These are phyloP conservation scores for Pseudocercospora musae DNA, from an alignment of 2,329 filamentous ascomycete species.

Conservation along the genomic window DNA sequence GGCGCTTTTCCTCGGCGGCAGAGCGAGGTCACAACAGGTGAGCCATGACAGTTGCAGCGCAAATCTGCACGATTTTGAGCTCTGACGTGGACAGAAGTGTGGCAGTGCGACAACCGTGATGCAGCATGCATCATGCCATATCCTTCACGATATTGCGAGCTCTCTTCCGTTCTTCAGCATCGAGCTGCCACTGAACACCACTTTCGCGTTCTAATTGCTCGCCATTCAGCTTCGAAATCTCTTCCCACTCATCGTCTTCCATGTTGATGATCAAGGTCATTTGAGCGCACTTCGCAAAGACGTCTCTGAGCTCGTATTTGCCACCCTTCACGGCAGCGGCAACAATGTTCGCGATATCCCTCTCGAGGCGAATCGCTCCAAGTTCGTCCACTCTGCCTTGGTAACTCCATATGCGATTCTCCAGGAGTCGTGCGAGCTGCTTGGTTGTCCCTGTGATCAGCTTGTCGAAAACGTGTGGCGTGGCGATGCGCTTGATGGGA, in stretches of 20 bases:
- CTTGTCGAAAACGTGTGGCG: conserved; percentile 69
- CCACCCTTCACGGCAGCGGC: conserved; percentile 62
- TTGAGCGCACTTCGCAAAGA: conserved; percentile 73
- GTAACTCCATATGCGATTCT: conserved; percentile 82
- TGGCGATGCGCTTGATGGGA: conserved; percentile 81
- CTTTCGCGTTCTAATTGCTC: conserved; percentile 53
- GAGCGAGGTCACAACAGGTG: neutral
- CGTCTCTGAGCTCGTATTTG: conserved; percentile 73
- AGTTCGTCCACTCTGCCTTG: conserved; percentile 75
- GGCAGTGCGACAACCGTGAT: neutral
- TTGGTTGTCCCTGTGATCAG: conserved; percentile 70
- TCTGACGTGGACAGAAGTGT: neutral
- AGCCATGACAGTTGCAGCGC: neutral
- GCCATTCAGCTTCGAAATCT: conserved; percentile 50
- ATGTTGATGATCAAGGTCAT: conserved; percentile 85
- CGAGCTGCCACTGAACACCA: conserved; percentile 69
- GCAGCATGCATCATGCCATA: neutral
- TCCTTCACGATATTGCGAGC: conserved; percentile 54
- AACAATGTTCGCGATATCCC: conserved; percentile 76
- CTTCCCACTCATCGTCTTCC: conserved; percentile 95
- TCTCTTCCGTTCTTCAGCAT: conserved; percentile 67
- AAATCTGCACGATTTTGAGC: neutral
- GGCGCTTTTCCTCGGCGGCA: neutral
- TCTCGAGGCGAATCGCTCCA: conserved; percentile 77
- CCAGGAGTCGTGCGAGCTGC: conserved; percentile 73